phyloP scores from a whole-genome alignment of 345 rosid genomes.

The Syzygium aromaticum region DNA sequence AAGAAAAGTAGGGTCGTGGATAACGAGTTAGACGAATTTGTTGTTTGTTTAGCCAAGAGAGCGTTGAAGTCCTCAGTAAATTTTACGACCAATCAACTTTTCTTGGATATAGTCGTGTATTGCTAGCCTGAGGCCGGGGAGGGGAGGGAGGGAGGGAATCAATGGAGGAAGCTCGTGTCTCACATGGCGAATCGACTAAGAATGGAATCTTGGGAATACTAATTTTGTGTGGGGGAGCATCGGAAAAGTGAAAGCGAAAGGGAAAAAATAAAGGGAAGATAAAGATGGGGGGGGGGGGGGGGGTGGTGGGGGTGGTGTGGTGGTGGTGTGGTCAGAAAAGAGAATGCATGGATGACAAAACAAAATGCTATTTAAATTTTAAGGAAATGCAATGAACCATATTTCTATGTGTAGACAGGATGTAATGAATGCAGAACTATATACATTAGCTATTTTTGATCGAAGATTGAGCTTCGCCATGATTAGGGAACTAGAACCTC shows the following conservation, averaged over 20 bases:
- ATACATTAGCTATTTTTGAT: neutral
- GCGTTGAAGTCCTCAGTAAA: no score
- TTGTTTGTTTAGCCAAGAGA: neutral
- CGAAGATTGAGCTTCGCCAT: neutral
- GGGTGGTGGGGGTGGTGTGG: no score
- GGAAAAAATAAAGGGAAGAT: neutral
- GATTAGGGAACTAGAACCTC: no score
- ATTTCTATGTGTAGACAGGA: neutral
- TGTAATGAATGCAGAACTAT: neutral
- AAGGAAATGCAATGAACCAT: neutral
- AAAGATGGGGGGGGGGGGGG: neutral
- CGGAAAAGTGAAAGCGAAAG: neutral
- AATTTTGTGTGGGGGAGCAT: neutral
- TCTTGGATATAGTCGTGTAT: neutral
- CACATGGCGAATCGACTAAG: neutral
- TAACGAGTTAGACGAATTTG: neutral
- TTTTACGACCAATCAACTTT: neutral
- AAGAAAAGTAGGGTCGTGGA: neutral
- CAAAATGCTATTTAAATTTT: neutral
- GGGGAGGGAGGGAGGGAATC: no score
- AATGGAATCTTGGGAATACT: neutral
- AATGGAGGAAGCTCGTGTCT: neutral
- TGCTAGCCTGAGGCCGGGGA: no score
- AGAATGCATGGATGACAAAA: neutral
- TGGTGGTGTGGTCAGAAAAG: neutral